Conservation (phyloP, 2,329 filamentous ascomycete species). For the Pyricularia grisea region DNA sequence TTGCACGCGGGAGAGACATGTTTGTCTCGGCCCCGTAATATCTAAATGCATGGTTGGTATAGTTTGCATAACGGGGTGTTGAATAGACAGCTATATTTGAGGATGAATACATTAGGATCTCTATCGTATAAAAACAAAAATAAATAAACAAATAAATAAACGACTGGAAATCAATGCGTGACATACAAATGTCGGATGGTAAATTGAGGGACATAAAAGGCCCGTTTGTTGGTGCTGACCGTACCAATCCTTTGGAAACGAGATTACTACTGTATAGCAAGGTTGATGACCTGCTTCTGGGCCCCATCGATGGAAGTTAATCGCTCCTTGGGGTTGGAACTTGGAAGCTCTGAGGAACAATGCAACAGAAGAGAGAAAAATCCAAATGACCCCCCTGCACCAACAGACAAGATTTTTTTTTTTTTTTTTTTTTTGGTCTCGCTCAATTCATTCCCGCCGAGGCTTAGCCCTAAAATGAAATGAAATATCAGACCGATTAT, state of each 20-base stretch:
- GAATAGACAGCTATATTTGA: too few relatives aligned
- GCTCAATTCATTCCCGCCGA: background rate
- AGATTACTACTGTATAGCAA: background rate
- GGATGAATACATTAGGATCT: too few relatives aligned
- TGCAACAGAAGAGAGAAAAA: background rate
- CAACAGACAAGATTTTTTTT: background rate
- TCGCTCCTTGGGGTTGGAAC: background rate
- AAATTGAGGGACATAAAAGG: background rate
- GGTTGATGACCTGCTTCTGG: background rate
- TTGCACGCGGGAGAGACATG: background rate
- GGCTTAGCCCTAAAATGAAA: background rate
- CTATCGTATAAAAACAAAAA: too few relatives aligned
- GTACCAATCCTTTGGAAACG: background rate
- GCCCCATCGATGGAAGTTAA: background rate
- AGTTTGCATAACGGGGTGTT: background rate
- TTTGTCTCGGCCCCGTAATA: background rate
- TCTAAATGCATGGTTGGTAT: background rate
- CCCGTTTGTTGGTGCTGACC: background rate
- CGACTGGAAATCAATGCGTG: too few relatives aligned
- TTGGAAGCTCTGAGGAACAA: background rate
- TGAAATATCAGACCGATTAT: too few relatives aligned
- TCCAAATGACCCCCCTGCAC: background rate
- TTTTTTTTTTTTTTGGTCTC: background rate
- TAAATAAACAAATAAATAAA: too few relatives aligned
- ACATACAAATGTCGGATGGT: background rate